phyloP scores from a whole-genome alignment of 2,329 filamentous ascomycete species.

The Colletotrichum spaethianum region DNA sequence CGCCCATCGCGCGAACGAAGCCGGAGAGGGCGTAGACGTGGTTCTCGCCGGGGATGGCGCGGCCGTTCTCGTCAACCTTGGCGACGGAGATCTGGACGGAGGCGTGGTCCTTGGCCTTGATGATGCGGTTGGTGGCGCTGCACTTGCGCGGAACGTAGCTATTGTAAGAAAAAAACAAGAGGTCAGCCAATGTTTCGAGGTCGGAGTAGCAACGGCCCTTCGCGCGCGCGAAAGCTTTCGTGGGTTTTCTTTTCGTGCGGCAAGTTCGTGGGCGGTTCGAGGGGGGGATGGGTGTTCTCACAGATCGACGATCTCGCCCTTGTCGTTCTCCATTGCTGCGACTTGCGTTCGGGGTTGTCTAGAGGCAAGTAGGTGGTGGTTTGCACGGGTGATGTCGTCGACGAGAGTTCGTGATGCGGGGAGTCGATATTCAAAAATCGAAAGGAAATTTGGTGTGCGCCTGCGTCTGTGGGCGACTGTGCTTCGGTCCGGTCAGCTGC shows the following conservation, averaged over 20 bases:
- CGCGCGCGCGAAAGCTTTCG: conserved; percentile 22
- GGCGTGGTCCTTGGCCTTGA: conserved; percentile 99
- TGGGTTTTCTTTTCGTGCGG: background rate
- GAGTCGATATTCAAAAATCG: conserved; percentile 37
- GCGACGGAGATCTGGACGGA: conserved; percentile 97
- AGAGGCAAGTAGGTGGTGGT: conserved; percentile 48
- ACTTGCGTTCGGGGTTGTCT: conserved; percentile 53
- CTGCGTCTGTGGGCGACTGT: conserved; percentile 14
- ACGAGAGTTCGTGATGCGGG: conserved; percentile 32
- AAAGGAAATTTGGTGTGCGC: conserved; percentile 52
- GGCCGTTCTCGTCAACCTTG: conserved; percentile 99
- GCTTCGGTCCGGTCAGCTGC: conserved; percentile 1
- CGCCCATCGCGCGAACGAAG: conserved; percentile 97
- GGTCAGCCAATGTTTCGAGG: conserved; percentile 46
- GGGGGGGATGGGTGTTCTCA: conserved; percentile 65
- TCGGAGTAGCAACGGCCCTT: conserved; percentile 19
- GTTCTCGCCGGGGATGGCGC: conserved; percentile 93
- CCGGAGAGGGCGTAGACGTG: conserved; percentile 97
- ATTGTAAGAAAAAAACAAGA: conserved; percentile 42
- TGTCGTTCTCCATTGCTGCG: conserved; percentile 99
- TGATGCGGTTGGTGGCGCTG: conserved; percentile 99
- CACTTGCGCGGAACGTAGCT: conserved; percentile 99
- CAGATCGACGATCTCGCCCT: conserved; percentile 99
- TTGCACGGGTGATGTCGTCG: conserved; percentile 43
- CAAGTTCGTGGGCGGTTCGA: conserved; percentile 22